Evolutionary conservation across 2,329 filamentous ascomycete genomes (phyloP), one percentile per base, ranked within the genome.

Genomic region (Exophiala alcalophila): DNA sequence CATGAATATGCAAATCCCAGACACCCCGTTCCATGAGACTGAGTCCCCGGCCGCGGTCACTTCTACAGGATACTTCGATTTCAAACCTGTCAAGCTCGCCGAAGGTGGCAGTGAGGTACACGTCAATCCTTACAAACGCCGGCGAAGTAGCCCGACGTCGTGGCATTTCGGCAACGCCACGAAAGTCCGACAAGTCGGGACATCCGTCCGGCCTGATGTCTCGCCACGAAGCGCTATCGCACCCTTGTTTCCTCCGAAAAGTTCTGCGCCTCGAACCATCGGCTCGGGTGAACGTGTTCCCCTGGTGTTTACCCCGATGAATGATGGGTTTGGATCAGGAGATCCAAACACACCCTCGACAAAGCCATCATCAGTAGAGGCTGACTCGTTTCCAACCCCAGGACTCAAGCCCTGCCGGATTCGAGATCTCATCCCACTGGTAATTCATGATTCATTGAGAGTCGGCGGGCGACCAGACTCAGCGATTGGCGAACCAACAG

Each of bases 1-100:
- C 57, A 76, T 86, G 63, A 82, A 86, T 57, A 83, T 86, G 80
- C 78, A 83, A 54, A 73, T 86, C 28, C 82, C 83, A n/a, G 78
- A 83, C 50, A 78, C 75, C 9, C 78, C 76, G 5, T 62, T 69
- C 30, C 66, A 68, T 11, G 65, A 68, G 6, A 60, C 60, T 28
- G 63, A 66, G 4, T 57, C 60, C 14, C 53, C 63, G 12, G 57
- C 59, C 11, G 51, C 56, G 7, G n/a, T n/a, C n/a, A 50, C 56
- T 6, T 57, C 56, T 19, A 50, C 55, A 10, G 43, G 44, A 7
- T 43, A 55, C 16, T 56, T 57, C 27, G 65, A 69, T 27, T 59
- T 45, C 32, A 65, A 64, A 19, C 64, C 67, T 21, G 65, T 61
- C 19, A 58, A 69, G 8, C 59, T 69, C 15, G 65, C 67, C 20